phyloP scores from a whole-genome alignment of 257 asterid genomes.

The Hygrophila difformis region DNA sequence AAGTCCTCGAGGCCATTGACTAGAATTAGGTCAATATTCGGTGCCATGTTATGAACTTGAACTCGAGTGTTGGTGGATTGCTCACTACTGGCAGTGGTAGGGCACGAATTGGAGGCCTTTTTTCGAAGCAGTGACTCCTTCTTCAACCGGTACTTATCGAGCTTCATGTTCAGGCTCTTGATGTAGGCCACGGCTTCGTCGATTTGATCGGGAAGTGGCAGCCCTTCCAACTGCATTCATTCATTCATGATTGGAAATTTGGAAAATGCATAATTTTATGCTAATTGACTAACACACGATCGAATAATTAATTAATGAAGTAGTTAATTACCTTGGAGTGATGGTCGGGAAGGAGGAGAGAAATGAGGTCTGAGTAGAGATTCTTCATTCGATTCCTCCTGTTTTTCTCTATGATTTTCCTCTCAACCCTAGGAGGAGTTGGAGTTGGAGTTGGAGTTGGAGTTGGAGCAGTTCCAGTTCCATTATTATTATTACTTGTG shows the following conservation, averaged over 20 bases:
- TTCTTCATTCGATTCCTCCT: slow-evolving; percentile 36
- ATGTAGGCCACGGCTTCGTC: slow-evolving; percentile 34
- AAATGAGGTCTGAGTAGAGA: slow-evolving; percentile 31
- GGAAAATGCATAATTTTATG: background rate
- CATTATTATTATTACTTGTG: too few species aligned
- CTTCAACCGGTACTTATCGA: slow-evolving; percentile 26
- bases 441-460: too few species aligned
- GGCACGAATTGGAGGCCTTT: slow-evolving; percentile 8
- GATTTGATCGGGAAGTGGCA: slow-evolving; percentile 39
- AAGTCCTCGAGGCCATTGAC: slow-evolving; percentile 20
- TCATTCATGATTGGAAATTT: background rate
- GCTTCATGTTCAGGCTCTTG: slow-evolving; percentile 17
- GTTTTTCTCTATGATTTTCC: slow-evolving; percentile 43
- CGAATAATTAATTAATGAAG: background rate
- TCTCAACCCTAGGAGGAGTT: slow-evolving; percentile 40
- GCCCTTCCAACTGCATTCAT: slow-evolving; percentile 23
- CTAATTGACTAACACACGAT: background rate
- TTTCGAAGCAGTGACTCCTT: slow-evolving; percentile 19
- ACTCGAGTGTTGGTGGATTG: background rate
- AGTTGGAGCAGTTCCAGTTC: too few species aligned
- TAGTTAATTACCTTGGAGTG: slow-evolving; percentile 29
- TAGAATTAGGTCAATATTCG: slow-evolving; percentile 22
- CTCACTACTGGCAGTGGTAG: slow-evolving; percentile 4
- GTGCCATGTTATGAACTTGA: slow-evolving; percentile 42
- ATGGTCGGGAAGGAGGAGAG: slow-evolving; percentile 26